A percentile compares a stretch with the other conserved stretches of the same genome.
phyloP scores from a whole-genome alignment of 768 basidiomycete species.

The Suillus variegatus region DNA sequence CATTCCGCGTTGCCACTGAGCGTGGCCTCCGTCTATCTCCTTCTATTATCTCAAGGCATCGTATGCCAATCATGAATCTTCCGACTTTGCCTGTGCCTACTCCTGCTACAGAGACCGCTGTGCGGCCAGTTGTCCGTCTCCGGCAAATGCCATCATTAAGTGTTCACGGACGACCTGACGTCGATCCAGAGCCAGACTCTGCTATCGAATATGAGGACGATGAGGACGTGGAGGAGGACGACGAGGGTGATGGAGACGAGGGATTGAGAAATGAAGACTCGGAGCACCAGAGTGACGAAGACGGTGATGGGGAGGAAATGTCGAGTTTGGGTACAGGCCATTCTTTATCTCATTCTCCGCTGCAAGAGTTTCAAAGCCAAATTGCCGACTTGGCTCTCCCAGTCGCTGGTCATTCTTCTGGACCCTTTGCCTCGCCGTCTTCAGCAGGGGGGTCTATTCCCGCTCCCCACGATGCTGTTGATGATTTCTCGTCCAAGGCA shows the following conservation, averaged over 20 bases:
- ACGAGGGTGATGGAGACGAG: constrained; percentile 27
- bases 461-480: constrained; percentile 1
- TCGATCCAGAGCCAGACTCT: constrained; percentile 24
- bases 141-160: constrained; percentile 58
- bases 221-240: constrained; percentile 37
- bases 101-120: constrained; percentile 12
- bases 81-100: constrained; percentile 45
- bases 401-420: constrained; percentile 8
- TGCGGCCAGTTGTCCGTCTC: constrained; percentile 34
- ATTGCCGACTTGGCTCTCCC: constrained; percentile 6
- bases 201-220: constrained; percentile 23
- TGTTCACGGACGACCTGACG: constrained; percentile 33
- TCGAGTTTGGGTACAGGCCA: constrained; percentile 19
- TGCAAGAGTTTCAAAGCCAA: constrained; percentile 15
- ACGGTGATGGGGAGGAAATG: constrained; percentile 30
- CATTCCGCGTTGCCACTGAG: constrained; percentile 29
- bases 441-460: neutral
- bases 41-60: constrained; percentile 43
- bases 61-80: constrained; percentile 50
- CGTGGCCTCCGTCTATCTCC: constrained; percentile 47
- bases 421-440: constrained; percentile 5
- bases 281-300: constrained; percentile 41
- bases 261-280: constrained; percentile 32
- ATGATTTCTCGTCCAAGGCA: constrained; percentile 13
- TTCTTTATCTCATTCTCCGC: constrained; percentile 10